These are phyloP conservation scores for Erysimum cheiri DNA, from an alignment of 441 rosid genomes.

Conservation along the genomic window DNA sequence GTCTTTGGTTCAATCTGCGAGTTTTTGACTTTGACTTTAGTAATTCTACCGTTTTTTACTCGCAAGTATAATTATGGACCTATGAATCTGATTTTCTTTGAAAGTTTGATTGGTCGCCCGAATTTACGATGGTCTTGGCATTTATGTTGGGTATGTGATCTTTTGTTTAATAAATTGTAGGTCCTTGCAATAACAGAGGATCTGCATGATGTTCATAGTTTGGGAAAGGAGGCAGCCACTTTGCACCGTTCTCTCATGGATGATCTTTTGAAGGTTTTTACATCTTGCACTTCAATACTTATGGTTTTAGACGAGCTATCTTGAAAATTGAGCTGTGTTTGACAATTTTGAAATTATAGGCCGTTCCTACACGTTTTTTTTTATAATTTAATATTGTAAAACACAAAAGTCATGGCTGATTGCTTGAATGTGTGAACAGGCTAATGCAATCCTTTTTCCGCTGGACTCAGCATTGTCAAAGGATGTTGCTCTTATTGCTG, in stretches of 20 bases:
- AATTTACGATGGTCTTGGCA: slow-evolving; percentile 20
- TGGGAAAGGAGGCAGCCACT: slow-evolving; percentile 91
- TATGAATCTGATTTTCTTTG: slow-evolving; percentile 8
- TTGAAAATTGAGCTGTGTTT: slow-evolving; percentile 13
- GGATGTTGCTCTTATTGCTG: slow-evolving; percentile 92
- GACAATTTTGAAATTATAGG: slow-evolving; percentile 23
- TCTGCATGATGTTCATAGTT: slow-evolving; percentile 85
- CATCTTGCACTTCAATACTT: slow-evolving; percentile 25
- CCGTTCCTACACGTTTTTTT: slow-evolving; percentile 11
- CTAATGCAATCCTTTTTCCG: slow-evolving; percentile 82
- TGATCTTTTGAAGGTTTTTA: slow-evolving; percentile 78
- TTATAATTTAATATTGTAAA: slow-evolving; percentile 3
- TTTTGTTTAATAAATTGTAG: slow-evolving; percentile 51
- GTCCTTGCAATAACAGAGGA: slow-evolving; percentile 93
- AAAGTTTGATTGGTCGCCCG: slow-evolving; percentile 13
- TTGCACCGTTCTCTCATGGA: slow-evolving; percentile 79
- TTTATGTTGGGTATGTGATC: slow-evolving; percentile 37
- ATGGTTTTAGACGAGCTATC: slow-evolving; percentile 2
- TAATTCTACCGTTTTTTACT: not conserved
- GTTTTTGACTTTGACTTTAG: not conserved
- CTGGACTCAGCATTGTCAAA: slow-evolving; percentile 79
- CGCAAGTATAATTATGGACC: slow-evolving; percentile 12
- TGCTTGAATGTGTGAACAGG: slow-evolving; percentile 55
- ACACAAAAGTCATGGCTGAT: slow-evolving; percentile 39
- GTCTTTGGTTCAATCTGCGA: slow-evolving; percentile 11